These are phyloP conservation scores for Arthrocladium fulminans DNA, from an alignment of 2,329 filamentous ascomycete genomes.

Conservation along the genomic window DNA sequence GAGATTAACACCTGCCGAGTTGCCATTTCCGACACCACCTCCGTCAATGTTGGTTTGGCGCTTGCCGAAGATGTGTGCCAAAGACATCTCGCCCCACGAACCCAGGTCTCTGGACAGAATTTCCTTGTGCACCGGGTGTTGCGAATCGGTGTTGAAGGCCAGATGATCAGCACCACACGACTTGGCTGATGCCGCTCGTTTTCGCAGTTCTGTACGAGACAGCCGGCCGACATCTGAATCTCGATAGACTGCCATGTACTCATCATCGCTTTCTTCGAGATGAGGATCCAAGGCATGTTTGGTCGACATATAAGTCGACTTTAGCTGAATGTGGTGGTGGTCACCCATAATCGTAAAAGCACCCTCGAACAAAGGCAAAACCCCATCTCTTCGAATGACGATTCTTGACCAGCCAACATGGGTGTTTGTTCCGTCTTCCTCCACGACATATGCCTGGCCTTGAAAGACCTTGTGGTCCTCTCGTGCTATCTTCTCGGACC, in stretches of 20 bases:
- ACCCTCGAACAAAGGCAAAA: constrained; percentile 75
- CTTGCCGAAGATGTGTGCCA: constrained; percentile 60
- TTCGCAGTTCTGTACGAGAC: constrained; percentile 54
- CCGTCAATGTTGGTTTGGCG: constrained; percentile 51
- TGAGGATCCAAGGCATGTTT: constrained; percentile 63
- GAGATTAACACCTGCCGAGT: constrained; percentile 72
- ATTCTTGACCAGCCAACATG: constrained; percentile 82
- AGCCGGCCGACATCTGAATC: constrained; percentile 68
- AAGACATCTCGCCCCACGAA: constrained; percentile 52
- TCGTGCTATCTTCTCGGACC: constrained; percentile 62
- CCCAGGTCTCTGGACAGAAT: constrained; percentile 42
- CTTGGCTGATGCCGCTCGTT: constrained; percentile 39
- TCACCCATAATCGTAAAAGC: constrained; percentile 73
- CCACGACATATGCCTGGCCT: constrained; percentile 64
- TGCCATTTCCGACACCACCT: constrained; percentile 58
- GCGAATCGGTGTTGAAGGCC: constrained; percentile 64
- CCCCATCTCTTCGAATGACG: constrained; percentile 66
- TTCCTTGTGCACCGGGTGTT: constrained; percentile 54
- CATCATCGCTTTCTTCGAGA: constrained; percentile 47
- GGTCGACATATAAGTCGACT: constrained; percentile 63
- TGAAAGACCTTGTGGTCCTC: constrained; percentile 73
- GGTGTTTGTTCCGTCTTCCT: constrained; percentile 59
- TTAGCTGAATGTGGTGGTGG: constrained; percentile 77
- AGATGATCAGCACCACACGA: constrained; percentile 69
- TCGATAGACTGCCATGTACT: constrained; percentile 84